Conservation (phyloP, 176 grass and related monocot species). For the Triticum monococcum region DNA sequence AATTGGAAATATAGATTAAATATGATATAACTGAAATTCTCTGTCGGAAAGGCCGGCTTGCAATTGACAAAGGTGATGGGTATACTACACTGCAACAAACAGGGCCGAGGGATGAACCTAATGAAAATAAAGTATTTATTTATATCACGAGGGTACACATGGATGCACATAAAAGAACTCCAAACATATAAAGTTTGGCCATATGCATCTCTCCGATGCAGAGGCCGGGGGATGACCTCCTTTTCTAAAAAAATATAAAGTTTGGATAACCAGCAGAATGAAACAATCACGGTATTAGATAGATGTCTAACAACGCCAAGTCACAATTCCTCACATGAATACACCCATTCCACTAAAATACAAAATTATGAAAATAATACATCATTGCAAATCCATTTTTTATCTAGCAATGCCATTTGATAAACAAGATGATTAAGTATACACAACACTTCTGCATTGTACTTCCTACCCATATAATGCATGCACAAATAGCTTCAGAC, state of each 20-base stretch:
- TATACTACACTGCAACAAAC: neutral
- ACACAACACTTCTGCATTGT: neutral
- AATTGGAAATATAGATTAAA: neutral
- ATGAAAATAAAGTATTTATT: neutral
- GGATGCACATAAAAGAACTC: neutral
- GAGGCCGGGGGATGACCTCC: too few relatives aligned
- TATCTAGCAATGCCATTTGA: neutral
- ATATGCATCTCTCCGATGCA: too few relatives aligned
- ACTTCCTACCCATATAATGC: constrained; percentile 30
- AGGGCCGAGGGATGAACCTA: neutral
- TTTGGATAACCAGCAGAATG: neutral
- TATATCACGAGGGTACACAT: neutral
- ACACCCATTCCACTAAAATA: neutral
- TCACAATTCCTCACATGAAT: neutral
- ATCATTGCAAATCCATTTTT: neutral
- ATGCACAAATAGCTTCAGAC: constrained; percentile 39
- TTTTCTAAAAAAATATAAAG: too few relatives aligned
- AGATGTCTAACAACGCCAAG: neutral
- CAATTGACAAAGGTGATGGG: neutral
- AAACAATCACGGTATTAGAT: neutral
- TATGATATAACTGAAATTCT: neutral
- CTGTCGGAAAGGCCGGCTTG: neutral
- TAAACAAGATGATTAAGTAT: neutral
- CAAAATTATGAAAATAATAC: neutral
- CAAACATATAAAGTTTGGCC: neutral